These are phyloP conservation scores for Podaxis mareebaensis DNA, from an alignment of 768 basidiomycete species.

Conservation along the genomic window DNA sequence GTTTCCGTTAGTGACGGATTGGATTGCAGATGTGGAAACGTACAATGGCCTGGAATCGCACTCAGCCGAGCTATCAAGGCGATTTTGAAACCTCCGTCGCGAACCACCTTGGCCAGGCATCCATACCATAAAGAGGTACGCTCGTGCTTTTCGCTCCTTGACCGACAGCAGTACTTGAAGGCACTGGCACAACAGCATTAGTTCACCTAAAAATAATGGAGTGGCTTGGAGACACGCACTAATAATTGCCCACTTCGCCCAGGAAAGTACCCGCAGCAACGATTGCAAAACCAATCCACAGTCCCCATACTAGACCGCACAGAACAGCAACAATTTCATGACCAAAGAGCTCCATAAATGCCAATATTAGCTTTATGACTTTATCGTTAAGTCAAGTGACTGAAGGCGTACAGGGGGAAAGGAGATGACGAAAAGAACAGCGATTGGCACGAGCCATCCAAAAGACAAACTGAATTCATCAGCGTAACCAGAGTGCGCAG, in stretches of 20 bases:
- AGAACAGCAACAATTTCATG: slow-evolving; percentile 90
- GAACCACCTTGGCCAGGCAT: slow-evolving; percentile 65
- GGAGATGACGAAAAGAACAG: slow-evolving; percentile 77
- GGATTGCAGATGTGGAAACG: slow-evolving; percentile 27
- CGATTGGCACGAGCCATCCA: slow-evolving; percentile 83
- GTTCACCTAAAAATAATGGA: slow-evolving; percentile 1
- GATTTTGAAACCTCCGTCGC: slow-evolving; percentile 87
- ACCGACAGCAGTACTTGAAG: slow-evolving; percentile 78
- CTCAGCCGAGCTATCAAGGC: slow-evolving; percentile 76
- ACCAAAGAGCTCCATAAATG: slow-evolving; percentile 66
- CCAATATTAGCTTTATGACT: slow-evolving; percentile 1
- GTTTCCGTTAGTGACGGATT: not conserved
- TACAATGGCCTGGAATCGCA: slow-evolving; percentile 87
- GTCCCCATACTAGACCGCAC: slow-evolving; percentile 89
- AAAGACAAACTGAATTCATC: slow-evolving; percentile 39
- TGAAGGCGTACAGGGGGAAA: slow-evolving; percentile 69
- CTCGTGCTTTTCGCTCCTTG: slow-evolving; percentile 77
- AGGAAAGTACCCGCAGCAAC: slow-evolving; percentile 81
- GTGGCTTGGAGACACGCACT: slow-evolving; percentile 47
- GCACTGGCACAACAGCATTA: slow-evolving; percentile 44
- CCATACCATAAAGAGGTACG: slow-evolving; percentile 57
- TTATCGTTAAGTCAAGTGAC: not conserved
- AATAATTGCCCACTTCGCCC: slow-evolving; percentile 87
- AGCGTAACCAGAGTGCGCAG: slow-evolving; percentile 4
- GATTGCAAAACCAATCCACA: slow-evolving; percentile 86